phyloP scores from a whole-genome alignment of 2,329 filamentous ascomycete genomes.

The Polytolypa hystricis region DNA sequence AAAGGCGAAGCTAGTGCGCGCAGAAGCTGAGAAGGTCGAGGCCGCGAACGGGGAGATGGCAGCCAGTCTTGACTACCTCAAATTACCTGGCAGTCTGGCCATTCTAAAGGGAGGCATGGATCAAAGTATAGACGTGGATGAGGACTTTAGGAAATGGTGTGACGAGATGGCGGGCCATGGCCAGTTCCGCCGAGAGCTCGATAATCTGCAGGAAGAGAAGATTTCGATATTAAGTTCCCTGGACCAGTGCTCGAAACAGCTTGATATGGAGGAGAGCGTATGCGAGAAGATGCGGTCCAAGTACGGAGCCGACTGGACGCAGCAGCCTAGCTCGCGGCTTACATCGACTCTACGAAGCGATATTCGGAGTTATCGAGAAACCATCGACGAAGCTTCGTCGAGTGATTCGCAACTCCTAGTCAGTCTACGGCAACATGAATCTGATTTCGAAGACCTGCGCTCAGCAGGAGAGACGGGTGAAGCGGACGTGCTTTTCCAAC shows the following conservation, averaged over 20 bases:
- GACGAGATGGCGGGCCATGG: slow-evolving; percentile 82
- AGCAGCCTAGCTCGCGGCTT: slow-evolving; percentile 83
- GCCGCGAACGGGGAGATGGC: slow-evolving; percentile 92
- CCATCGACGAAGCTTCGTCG: slow-evolving; percentile 74
- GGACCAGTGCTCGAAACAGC: slow-evolving; percentile 71
- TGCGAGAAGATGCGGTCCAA: slow-evolving; percentile 99
- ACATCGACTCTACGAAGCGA: slow-evolving; percentile 81
- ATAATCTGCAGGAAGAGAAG: slow-evolving; percentile 66
- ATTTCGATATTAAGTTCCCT: slow-evolving; percentile 59
- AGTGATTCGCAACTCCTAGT: slow-evolving; percentile 76
- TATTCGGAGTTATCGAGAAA: slow-evolving; percentile 76
- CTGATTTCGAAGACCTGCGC: slow-evolving; percentile 91
- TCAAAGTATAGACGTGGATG: slow-evolving; percentile 75
- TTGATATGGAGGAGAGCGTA: slow-evolving; percentile 95
- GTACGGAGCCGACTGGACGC: slow-evolving; percentile 90
- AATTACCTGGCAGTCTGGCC: slow-evolving; percentile 77
- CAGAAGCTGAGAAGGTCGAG: slow-evolving; percentile 87
- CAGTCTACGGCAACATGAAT: slow-evolving; percentile 75
- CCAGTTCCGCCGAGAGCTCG: slow-evolving; percentile 66
- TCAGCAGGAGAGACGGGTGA: slow-evolving; percentile 76
- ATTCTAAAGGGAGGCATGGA: slow-evolving; percentile 88
- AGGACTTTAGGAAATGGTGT: slow-evolving; percentile 90
- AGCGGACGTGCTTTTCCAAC: slow-evolving; percentile 78
- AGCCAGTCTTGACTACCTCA: slow-evolving; percentile 84
- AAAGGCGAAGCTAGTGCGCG: slow-evolving; percentile 88